Percentiles rank a stretch among this genome's conserved stretches.
phyloP scores from a whole-genome alignment of 192 early-diverging fungal species.

The Coemansia sp. region DNA sequence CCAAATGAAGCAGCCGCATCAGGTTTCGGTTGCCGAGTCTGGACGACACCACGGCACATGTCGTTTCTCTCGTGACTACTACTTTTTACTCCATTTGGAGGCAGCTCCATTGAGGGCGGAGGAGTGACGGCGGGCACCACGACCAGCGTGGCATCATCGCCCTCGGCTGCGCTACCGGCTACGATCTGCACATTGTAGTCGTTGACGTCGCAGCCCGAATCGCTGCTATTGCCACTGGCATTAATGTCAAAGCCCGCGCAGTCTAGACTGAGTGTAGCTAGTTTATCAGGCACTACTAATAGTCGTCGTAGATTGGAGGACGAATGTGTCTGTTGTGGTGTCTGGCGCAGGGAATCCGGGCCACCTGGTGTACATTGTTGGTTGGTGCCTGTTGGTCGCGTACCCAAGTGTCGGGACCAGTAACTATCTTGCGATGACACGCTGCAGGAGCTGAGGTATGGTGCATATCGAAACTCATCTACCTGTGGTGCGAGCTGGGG shows the following conservation, averaged over 20 bases:
- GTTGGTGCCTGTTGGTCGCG: background rate
- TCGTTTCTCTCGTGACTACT: slow-evolving; percentile 6
- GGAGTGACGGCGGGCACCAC: background rate
- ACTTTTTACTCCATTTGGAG: background rate
- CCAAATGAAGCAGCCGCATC: background rate
- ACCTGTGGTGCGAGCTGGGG: background rate
- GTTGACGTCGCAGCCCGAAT: background rate
- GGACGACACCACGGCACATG: background rate
- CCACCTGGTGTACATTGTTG: slow-evolving; percentile 4
- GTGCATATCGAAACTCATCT: slow-evolving; percentile 5
- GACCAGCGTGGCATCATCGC: slow-evolving; percentile 12
- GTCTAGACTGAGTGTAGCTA: slow-evolving; percentile 29
- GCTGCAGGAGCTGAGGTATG: slow-evolving; percentile 1
- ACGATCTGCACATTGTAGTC: background rate
- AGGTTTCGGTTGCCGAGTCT: slow-evolving; percentile 5
- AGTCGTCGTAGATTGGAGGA: slow-evolving; percentile 24
- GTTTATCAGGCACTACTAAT: slow-evolving; percentile 39
- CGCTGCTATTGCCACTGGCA: slow-evolving; percentile 12
- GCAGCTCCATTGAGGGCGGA: background rate
- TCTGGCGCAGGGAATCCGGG: background rate
- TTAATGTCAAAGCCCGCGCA: background rate
- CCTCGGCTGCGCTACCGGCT: background rate
- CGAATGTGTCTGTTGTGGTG: background rate
- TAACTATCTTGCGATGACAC: slow-evolving; percentile 50
- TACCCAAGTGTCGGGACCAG: slow-evolving; percentile 45